Percentiles rank a stretch among this genome's conserved stretches.
Evolutionary conservation across 2,329 filamentous ascomycete species (phyloP).

Genomic region (Pseudopithomyces maydicus): DNA sequence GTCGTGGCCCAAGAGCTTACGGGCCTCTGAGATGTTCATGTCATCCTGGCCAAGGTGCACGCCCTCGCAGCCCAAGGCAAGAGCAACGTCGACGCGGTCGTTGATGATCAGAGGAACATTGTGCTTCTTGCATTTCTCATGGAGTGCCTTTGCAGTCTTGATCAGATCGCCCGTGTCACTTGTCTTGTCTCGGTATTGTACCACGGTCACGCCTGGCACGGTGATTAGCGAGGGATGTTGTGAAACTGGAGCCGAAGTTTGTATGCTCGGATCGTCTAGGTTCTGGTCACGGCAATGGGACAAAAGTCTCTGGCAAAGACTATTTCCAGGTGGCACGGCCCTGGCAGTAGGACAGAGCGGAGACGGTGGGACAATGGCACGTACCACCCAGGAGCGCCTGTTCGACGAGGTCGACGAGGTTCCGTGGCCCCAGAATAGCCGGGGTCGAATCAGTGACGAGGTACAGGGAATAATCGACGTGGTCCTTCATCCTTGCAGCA

Average conservation of each 20-base stretch:
- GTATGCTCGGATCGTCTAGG: not conserved
- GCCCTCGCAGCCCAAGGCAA: conserved; percentile 85
- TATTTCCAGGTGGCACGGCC: too few species aligned
- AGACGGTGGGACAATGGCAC: not conserved
- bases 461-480: conserved; percentile 80
- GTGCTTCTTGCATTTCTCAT: conserved; percentile 69
- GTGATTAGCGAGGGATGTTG: not conserved
- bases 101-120: conserved; percentile 87
- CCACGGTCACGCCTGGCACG: conserved; percentile 70
- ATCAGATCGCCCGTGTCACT: conserved; percentile 75
- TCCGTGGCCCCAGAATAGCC: conserved; percentile 73
- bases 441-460: conserved; percentile 93
- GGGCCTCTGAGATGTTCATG: conserved; percentile 71
- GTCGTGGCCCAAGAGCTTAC: conserved; percentile 71
- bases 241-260: not conserved
- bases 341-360: too few species aligned
- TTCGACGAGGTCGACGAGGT: conserved; percentile 75
- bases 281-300: not conserved
- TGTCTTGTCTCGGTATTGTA: conserved; percentile 90
- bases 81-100: conserved; percentile 86
- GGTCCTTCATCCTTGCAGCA: conserved; percentile 46
- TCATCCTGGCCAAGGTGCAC: conserved; percentile 97
- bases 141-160: conserved; percentile 71
- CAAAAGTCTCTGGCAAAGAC: too few species aligned
- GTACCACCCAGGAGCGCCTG: conserved; percentile 74